These are phyloP conservation scores for Pseudopyricularia javanii DNA, from an alignment of 2,329 filamentous ascomycete species.

Conservation along the genomic window DNA sequence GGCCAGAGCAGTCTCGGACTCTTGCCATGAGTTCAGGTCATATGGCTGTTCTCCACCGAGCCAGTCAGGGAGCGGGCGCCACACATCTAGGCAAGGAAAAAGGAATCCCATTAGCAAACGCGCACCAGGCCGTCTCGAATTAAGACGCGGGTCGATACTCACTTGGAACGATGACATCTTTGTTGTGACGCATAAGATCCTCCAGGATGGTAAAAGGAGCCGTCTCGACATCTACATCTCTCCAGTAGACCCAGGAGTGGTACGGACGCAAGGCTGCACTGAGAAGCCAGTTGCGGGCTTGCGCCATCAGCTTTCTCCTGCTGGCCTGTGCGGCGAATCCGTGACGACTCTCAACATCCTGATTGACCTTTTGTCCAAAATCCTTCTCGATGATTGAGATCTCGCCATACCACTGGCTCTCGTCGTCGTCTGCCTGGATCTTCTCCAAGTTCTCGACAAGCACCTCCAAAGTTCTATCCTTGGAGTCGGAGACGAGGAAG, in stretches of 20 bases:
- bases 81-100: conserved; percentile 59
- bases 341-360: conserved; percentile 94
- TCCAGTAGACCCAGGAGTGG: conserved; percentile 99
- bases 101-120: conserved; percentile 7
- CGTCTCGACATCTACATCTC: conserved; percentile 96
- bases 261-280: conserved; percentile 87
- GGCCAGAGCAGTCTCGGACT: conserved; percentile 90
- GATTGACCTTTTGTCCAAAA: conserved; percentile 94
- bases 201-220: conserved; percentile 94
- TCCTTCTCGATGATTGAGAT: conserved; percentile 98
- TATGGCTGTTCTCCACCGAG: conserved; percentile 97
- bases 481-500: conserved; percentile 94
- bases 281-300: conserved; percentile 92
- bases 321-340: conserved; percentile 94
- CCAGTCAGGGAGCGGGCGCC: conserved; percentile 98
- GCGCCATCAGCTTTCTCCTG: conserved; percentile 91
- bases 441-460: conserved; percentile 64
- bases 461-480: conserved; percentile 73
- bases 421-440: conserved; percentile 69
- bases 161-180: conserved; percentile 98
- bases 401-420: conserved; percentile 78
- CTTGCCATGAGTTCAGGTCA: conserved; percentile 97
- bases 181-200: conserved; percentile 97
- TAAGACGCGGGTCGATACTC: conserved; percentile 23
- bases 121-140: conserved; percentile 1